Conservation (phyloP, 139 green algal genomes). For the Chlorella sp. region DNA sequence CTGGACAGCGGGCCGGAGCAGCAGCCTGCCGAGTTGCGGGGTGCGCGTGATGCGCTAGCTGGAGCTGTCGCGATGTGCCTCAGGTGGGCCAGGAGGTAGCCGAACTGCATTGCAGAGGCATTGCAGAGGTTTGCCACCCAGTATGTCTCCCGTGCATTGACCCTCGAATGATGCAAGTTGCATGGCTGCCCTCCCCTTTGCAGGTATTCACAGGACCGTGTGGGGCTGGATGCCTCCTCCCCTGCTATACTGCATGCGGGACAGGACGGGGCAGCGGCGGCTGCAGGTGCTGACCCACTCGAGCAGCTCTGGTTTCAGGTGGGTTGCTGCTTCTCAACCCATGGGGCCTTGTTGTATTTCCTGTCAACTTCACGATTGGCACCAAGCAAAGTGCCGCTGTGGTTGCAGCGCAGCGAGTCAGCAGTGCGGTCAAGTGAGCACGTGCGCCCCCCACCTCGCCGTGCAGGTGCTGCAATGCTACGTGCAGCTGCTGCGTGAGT, state of each 20-base stretch:
- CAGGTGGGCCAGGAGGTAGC: too few relatives aligned
- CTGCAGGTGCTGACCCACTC: constrained; percentile 5
- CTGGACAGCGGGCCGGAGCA: not conserved
- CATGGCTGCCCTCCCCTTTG: not conserved
- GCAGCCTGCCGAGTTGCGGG: constrained; percentile 6
- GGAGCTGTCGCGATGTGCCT: constrained; percentile 28
- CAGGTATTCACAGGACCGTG: constrained; percentile 24
- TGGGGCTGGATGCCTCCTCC: not conserved
- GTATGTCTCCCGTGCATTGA: too few relatives aligned
- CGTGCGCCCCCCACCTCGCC: not conserved
- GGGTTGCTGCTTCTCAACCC: not conserved
- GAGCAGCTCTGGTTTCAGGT: constrained; percentile 54
- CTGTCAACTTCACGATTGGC: too few relatives aligned
- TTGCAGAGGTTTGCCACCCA: too few relatives aligned
- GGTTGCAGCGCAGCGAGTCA: too few relatives aligned
- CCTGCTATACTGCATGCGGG: not conserved
- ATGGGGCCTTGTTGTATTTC: too few relatives aligned
- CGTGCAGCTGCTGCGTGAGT: constrained; percentile 29
- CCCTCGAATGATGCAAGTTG: too few relatives aligned
- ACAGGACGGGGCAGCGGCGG: constrained; percentile 9
- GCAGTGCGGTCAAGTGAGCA: too few relatives aligned
- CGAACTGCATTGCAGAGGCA: too few relatives aligned
- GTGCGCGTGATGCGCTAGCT: not conserved
- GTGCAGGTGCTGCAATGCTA: constrained; percentile 38
- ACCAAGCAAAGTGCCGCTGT: too few relatives aligned